These are phyloP conservation scores for Polysphondylium violaceum DNA, from an alignment of 78 protist genomes.

Conservation along the genomic window DNA sequence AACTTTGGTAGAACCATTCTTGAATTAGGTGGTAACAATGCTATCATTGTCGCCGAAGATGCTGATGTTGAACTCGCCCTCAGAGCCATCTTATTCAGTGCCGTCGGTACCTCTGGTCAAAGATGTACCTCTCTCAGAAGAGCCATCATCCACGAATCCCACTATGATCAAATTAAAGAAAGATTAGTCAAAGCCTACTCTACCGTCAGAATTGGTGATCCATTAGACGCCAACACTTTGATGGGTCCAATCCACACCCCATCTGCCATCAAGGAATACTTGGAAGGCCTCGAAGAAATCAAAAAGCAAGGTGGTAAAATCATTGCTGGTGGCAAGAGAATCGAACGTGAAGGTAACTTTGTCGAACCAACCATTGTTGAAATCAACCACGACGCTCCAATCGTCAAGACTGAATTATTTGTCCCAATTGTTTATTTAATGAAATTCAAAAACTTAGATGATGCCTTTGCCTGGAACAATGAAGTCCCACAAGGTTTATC, in stretches of 20 bases:
- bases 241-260: constrained; percentile 93
- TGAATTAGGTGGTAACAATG: constrained; percentile 97
- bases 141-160: constrained; percentile 89
- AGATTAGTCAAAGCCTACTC: constrained; percentile 85
- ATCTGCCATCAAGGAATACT: constrained; percentile 87
- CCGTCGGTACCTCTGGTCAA: constrained; percentile 97
- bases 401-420: constrained; percentile 79
- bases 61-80: constrained; percentile 91
- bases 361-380: constrained; percentile 94
- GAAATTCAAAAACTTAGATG: constrained; percentile 87
- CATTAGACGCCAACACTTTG: constrained; percentile 80
- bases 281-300: constrained; percentile 84
- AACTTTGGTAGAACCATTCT: constrained; percentile 91
- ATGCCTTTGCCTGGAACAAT: constrained; percentile 90
- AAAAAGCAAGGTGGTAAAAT: constrained; percentile 91
- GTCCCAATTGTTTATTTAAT: constrained; percentile 91
- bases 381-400: constrained; percentile 74
- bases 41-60: constrained; percentile 90
- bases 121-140: constrained; percentile 94
- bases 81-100: constrained; percentile 85
- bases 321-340: constrained; percentile 88
- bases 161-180: constrained; percentile 83
- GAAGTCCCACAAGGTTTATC: constrained; percentile 94
- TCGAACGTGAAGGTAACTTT: constrained; percentile 82
- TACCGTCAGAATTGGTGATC: constrained; percentile 86